phyloP scores from a whole-genome alignment of 2,329 filamentous ascomycete genomes.

The Colletotrichum falcatum region DNA sequence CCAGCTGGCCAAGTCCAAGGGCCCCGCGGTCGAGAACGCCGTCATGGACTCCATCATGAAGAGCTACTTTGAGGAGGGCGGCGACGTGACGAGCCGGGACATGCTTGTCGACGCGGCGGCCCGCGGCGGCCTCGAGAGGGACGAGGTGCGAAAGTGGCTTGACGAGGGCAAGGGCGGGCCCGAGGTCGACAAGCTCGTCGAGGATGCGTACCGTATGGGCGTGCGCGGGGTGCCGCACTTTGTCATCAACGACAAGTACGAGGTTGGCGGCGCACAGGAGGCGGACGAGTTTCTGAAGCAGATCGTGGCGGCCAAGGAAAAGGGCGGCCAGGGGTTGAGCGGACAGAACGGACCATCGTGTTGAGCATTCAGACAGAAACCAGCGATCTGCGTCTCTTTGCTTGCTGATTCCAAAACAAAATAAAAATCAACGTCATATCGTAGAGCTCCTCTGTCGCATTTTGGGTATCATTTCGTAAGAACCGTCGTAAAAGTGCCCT shows the following conservation, averaged over 20 bases:
- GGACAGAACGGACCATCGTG: constrained; percentile 32
- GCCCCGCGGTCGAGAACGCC: constrained; percentile 64
- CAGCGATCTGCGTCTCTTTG: background rate
- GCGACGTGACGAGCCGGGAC: constrained; percentile 70
- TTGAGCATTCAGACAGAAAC: constrained; percentile 2
- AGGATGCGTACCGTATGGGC: constrained; percentile 61
- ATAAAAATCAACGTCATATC: constrained; percentile 5
- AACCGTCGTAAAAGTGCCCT: constrained; percentile 7
- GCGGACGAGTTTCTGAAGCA: constrained; percentile 73
- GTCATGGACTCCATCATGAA: constrained; percentile 74
- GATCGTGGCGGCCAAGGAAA: constrained; percentile 65
- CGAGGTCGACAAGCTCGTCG: constrained; percentile 68
- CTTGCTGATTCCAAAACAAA: background rate
- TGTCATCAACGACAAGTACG: constrained; percentile 75
- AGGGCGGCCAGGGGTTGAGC: constrained; percentile 17
- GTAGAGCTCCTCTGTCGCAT: constrained; percentile 36
- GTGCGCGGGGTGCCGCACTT: constrained; percentile 81
- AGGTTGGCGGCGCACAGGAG: constrained; percentile 79
- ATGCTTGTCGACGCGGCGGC: constrained; percentile 65
- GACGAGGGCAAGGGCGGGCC: constrained; percentile 64
- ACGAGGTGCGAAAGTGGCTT: constrained; percentile 66
- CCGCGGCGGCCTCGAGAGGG: constrained; percentile 64
- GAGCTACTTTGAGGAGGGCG: constrained; percentile 73
- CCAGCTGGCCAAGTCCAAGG: constrained; percentile 71
- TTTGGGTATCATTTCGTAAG: constrained; percentile 30